Conservation (phyloP, 2,329 filamentous ascomycete species). For the Blastomyces gilchristii region DNA sequence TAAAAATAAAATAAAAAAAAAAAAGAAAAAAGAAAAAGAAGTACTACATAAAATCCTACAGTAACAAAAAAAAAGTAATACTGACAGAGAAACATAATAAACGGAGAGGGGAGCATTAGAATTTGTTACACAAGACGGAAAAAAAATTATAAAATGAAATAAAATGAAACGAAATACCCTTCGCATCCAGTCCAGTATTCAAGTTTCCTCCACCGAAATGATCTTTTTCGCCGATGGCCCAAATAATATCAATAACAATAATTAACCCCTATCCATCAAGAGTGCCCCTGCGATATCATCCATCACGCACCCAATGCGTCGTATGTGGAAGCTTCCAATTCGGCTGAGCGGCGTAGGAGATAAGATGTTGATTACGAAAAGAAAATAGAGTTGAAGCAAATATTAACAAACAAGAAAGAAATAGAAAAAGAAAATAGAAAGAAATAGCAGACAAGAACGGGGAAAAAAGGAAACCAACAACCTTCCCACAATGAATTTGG, state of each 20-base stretch:
- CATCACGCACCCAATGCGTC: conserved; percentile 1
- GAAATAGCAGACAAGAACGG: conserved; percentile 11
- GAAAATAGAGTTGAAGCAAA: not conserved
- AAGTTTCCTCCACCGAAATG: not conserved
- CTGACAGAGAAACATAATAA: too few species aligned
- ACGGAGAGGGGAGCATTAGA: not conserved
- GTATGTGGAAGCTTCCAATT: not conserved
- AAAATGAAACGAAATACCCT: not conserved
- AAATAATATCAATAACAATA: not conserved
- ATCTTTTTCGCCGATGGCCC: not conserved
- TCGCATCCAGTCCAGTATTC: not conserved
- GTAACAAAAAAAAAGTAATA: too few species aligned
- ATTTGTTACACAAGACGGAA: not conserved
- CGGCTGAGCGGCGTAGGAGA: not conserved
- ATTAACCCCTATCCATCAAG: not conserved
- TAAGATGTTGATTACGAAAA: conserved; percentile 1
- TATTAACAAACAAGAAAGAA: not conserved
- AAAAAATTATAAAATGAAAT: not conserved
- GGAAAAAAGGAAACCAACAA: conserved; percentile 6
- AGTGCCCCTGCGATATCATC: conserved; percentile 9
- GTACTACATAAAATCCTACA: too few species aligned
- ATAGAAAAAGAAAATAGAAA: conserved; percentile 1
- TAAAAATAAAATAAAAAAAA: too few species aligned
- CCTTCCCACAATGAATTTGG: conserved; percentile 4
- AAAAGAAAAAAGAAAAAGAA: too few species aligned